phyloP scores from a whole-genome alignment of 441 rosid species.

The Metrosideros polymorpha region DNA sequence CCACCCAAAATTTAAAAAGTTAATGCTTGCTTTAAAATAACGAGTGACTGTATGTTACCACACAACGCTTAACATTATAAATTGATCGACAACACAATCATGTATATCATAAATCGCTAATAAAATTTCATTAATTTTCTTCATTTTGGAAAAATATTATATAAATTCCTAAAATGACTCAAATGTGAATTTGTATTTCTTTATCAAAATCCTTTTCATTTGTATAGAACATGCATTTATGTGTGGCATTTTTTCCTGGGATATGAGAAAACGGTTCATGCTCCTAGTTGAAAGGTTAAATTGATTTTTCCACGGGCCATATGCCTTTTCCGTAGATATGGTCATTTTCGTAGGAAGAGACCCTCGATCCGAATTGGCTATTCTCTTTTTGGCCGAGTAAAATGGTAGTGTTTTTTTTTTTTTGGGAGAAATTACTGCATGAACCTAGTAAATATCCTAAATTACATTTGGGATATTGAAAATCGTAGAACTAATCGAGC shows the following conservation, averaged over 20 bases:
- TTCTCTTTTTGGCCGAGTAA: not conserved
- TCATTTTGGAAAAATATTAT: no score
- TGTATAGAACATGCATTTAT: not conserved
- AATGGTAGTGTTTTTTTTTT: not conserved
- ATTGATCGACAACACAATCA: not conserved
- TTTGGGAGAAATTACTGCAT: no score
- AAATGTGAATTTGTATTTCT: not conserved
- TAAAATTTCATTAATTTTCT: no score
- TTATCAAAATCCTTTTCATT: not conserved
- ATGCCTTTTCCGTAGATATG: not conserved
- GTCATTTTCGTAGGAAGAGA: not conserved
- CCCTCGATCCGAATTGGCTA: not conserved
- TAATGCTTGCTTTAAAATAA: not conserved
- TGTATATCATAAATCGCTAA: not conserved
- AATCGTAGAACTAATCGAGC: no score
- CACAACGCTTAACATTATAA: not conserved
- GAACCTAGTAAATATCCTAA: no score
- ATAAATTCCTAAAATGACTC: no score
- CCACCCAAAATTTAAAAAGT: not conserved
- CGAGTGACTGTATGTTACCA: not conserved
- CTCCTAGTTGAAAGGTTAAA: not conserved
- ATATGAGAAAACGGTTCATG: not conserved
- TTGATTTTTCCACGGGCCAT: not conserved
- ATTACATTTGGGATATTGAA: no score
- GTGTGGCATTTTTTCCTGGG: not conserved